Percentiles rank a stretch among this genome's conserved stretches.
Conservation (phyloP, 2,329 filamentous ascomycete species). For the Ophiocordyceps unilateralis region DNA sequence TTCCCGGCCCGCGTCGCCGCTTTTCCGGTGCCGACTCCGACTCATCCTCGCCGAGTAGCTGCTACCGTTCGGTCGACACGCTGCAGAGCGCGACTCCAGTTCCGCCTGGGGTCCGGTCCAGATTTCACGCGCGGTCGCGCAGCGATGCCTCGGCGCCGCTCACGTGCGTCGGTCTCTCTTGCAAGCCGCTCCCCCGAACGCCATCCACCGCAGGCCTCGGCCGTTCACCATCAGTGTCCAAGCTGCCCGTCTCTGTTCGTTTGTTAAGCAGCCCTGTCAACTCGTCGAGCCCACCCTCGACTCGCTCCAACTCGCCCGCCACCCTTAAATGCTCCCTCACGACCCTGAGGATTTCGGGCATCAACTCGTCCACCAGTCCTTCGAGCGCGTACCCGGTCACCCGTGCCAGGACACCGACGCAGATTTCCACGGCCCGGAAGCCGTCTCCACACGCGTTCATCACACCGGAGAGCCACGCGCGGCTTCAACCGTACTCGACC, state of each 20-base stretch:
- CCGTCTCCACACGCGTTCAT: conserved; percentile 22
- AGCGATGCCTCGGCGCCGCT: conserved; percentile 38
- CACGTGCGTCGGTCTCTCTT: conserved; percentile 12
- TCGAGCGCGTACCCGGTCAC: conserved; percentile 23
- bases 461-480: conserved; percentile 33
- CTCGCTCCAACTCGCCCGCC: conserved; percentile 39
- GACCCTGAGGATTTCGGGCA: conserved; percentile 21
- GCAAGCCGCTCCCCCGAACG: conserved; percentile 14
- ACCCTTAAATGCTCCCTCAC: conserved; percentile 23
- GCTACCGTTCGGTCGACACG: conserved; percentile 32
- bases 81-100: conserved; percentile 6
- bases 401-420: conserved; percentile 26
- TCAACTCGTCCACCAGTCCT: conserved; percentile 18
- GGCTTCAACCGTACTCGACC: conserved; percentile 59
- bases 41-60: conserved; percentile 48
- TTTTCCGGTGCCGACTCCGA: conserved; percentile 39
- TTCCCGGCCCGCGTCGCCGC: conserved; percentile 32
- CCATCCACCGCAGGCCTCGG: conserved; percentile 8
- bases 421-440: conserved; percentile 18
- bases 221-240: conserved; percentile 18
- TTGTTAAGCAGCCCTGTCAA: conserved; percentile 25
- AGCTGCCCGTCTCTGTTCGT: conserved; percentile 27
- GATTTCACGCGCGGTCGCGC: conserved; percentile 30
- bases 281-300: conserved; percentile 31
- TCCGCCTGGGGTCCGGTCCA: conserved; percentile 8